Base-by-base conservation (phyloP, 2,329 filamentous ascomycete species). In the Zasmidium citrigriseum region DNA sequence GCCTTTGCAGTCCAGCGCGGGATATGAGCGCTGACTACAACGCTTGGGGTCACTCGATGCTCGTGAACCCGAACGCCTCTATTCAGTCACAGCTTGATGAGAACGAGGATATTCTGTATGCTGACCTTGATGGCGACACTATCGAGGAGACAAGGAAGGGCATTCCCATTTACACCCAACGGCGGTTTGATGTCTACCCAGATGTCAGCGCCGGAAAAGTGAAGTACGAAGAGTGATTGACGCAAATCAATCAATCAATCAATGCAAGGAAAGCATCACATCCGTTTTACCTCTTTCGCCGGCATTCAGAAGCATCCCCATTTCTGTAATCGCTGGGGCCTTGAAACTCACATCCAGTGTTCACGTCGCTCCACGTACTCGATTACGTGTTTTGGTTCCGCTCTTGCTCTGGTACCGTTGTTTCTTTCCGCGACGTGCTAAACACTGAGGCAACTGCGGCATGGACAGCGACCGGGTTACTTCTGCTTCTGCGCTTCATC, bases 121-220 rank as follows among this genome's bases (percentile, higher is more conserved):
- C 86, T 46, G 88, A 93, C 58, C 74, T 97, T 70, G 81, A 85
- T 34, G 83, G 81, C 3, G 85, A 83, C 11, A 83, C 81, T 68
- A 90, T 98, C 67, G 84, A 86, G 55, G 87, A 90, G 76, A 86
- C 87, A 47, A 85, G 93, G 73, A 91, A 84, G 74, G 88, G 88
- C 4, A 96, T 99, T 66, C 95, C 95, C 2, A 80, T 98, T 54
- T 86, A 87, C 68, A 83, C 82, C 18, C 95, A 99, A 82, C 83
- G 95, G 69, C 82, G 95, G 65, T 99, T 96, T 73, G 95, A 99
- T 75, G 89, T 99, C 20, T 99, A 99, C 75, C 89, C 91, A 0
- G 93, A 99, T 80, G 86, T 99, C 27, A 92, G 87, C 69, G 76
- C 84, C 68, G 87, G 84, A 2, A 70, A 74, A 57, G 68, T 74